Evolutionary conservation across 129 eudicot genomes (phyloP).

Genomic region (Flaveria sonorensis): DNA sequence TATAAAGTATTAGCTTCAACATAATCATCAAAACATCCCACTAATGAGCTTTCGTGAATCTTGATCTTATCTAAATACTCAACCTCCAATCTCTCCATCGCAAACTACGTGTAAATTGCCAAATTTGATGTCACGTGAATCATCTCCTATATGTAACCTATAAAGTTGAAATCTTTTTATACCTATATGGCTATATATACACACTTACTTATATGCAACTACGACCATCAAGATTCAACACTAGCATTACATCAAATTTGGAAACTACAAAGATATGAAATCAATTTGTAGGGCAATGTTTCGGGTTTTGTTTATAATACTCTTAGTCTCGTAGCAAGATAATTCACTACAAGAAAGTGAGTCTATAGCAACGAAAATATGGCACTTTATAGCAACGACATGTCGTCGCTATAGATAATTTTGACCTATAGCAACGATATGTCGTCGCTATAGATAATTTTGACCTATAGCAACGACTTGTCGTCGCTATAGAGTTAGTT

Average conservation of each 20-base stretch:
- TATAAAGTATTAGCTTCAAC: conserved; percentile 14
- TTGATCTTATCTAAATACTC: conserved; percentile 30
- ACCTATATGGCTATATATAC: conserved; percentile 12
- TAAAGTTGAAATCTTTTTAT: conserved; percentile 20
- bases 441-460: too few species aligned
- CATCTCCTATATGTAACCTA: conserved; percentile 9
- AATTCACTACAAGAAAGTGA: too few species aligned
- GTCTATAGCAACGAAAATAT: too few species aligned
- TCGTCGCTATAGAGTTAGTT: too few species aligned
- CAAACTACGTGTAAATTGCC: conserved; percentile 40
- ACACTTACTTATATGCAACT: not conserved
- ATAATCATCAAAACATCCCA: conserved; percentile 31
- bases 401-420: too few species aligned
- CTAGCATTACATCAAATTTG: conserved; percentile 13
- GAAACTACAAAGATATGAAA: conserved; percentile 22
- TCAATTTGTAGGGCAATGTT: conserved; percentile 10
- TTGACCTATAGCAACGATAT: too few species aligned
- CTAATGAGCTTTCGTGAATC: conserved; percentile 26
- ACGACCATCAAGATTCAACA: not conserved
- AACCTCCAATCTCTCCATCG: conserved; percentile 28
- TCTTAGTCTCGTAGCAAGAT: conserved; percentile 27
- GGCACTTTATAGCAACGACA: too few species aligned
- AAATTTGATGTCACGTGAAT: conserved; percentile 29
- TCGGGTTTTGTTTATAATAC: conserved; percentile 16
- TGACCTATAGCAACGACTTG: too few species aligned